These are phyloP conservation scores for Pythium aquatile DNA, from an alignment of 352 stramenopile genomes.

Conservation along the genomic window DNA sequence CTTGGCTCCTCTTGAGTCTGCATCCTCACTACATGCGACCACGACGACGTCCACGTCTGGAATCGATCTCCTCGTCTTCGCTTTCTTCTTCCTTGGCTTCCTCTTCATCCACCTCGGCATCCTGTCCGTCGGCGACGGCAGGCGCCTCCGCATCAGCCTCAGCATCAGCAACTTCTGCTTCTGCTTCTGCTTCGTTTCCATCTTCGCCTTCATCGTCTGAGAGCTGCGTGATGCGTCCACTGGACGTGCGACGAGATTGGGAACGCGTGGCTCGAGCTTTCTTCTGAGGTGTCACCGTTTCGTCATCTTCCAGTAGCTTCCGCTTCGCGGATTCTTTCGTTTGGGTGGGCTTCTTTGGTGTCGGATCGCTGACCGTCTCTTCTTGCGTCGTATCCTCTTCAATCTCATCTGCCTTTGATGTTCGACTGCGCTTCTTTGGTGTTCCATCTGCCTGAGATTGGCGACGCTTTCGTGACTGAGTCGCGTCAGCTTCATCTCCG, in stretches of 20 bases:
- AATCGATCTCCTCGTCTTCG: slow-evolving; percentile 34
- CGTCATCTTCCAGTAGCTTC: slow-evolving; percentile 20
- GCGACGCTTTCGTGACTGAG: slow-evolving; percentile 1
- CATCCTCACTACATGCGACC: slow-evolving; percentile 11
- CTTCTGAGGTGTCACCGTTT: slow-evolving; percentile 8
- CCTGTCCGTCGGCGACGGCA: background rate
- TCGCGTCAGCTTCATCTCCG: background rate
- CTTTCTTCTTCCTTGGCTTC: slow-evolving; percentile 5
- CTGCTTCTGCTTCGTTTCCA: background rate
- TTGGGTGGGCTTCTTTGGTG: background rate
- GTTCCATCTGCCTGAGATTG: background rate
- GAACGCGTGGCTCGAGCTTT: slow-evolving; percentile 2
- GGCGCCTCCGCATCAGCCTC: slow-evolving; percentile 6
- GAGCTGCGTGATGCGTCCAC: slow-evolving; percentile 24
- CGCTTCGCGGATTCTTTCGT: slow-evolving; percentile 20
- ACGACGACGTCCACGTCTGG: slow-evolving; percentile 32
- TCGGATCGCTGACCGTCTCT: background rate
- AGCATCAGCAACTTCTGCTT: background rate
- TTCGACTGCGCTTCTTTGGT: background rate
- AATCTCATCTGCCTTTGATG: background rate
- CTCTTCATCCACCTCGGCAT: slow-evolving; percentile 9
- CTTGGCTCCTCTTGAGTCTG: background rate
- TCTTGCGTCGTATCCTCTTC: background rate
- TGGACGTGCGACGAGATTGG: slow-evolving; percentile 14
- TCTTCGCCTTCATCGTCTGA: slow-evolving; percentile 26